phyloP scores from a whole-genome alignment of 2,329 filamentous ascomycete species.

The Elsinoe batatas region DNA sequence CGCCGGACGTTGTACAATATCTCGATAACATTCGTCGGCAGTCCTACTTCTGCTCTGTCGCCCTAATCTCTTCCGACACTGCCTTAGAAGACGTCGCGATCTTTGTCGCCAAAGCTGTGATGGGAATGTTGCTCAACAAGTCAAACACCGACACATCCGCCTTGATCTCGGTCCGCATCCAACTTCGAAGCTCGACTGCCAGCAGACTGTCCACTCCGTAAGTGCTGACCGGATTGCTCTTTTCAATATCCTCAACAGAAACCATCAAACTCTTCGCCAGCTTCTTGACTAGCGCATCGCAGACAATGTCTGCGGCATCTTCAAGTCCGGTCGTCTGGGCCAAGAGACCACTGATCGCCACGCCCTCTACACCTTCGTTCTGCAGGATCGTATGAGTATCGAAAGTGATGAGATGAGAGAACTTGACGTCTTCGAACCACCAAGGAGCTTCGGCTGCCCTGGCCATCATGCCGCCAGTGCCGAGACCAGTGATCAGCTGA shows the following conservation, averaged over 20 bases:
- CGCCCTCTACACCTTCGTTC: neutral
- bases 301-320: slow-evolving; percentile 3
- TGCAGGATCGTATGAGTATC: neutral
- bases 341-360: neutral
- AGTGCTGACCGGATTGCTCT: neutral
- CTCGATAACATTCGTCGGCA: too few species aligned
- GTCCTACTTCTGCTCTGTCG: too few species aligned
- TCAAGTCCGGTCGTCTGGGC: neutral
- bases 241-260: slow-evolving; percentile 10
- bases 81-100: neutral
- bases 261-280: slow-evolving; percentile 9
- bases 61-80: neutral
- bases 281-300: slow-evolving; percentile 3
- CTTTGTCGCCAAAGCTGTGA: neutral
- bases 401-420: neutral
- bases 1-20: too few species aligned
- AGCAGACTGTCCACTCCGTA: slow-evolving; percentile 16
- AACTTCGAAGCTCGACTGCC: slow-evolving; percentile 15
- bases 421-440: neutral
- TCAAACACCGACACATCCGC: neutral
- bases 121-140: neutral
- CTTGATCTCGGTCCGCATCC: slow-evolving; percentile 1
- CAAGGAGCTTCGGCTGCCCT: neutral
- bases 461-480: slow-evolving; percentile 8
- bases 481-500: slow-evolving; percentile 7